Conservation (phyloP, 176 grass and related monocot species). For the Carex scoparia region DNA sequence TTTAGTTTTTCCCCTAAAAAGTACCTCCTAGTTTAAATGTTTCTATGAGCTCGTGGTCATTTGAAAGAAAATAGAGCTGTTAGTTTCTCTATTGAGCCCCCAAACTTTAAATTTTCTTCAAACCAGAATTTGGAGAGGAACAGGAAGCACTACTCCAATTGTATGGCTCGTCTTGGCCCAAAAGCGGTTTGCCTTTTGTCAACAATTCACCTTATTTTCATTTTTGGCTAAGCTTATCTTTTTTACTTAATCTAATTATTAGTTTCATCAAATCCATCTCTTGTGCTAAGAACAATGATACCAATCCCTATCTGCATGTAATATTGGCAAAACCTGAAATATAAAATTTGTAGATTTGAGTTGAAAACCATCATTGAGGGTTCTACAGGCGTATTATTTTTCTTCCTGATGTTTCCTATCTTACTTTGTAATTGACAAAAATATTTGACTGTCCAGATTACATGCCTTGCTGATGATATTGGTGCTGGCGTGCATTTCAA, state of each 20-base stretch:
- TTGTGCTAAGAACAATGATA: not conserved
- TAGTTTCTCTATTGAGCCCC: not conserved
- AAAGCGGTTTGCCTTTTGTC: conserved; percentile 28
- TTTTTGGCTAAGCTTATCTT: not conserved
- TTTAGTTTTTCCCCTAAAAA: not conserved
- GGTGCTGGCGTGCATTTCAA: conserved; percentile 84
- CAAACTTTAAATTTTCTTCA: conserved; percentile 11
- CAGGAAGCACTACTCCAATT: conserved; percentile 56
- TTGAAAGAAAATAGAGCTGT: not conserved
- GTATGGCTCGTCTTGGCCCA: conserved; percentile 50
- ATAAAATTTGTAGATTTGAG: not conserved
- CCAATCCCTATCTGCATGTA: not conserved
- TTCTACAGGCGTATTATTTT: not conserved
- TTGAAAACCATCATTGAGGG: not conserved
- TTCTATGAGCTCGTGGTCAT: not conserved
- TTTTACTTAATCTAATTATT: not conserved
- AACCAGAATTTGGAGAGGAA: conserved; percentile 78
- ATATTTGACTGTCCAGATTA: conserved; percentile 43
- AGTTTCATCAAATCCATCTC: not conserved
- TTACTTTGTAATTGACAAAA: not conserved
- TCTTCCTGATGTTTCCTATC: not conserved
- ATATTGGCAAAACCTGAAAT: not conserved
- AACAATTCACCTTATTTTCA: not conserved
- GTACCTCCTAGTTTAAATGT: not conserved
- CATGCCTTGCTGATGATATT: conserved; percentile 41